Evolutionary conservation across 768 basidiomycete species (phyloP).

Genomic region (Lactarius psammicola): DNA sequence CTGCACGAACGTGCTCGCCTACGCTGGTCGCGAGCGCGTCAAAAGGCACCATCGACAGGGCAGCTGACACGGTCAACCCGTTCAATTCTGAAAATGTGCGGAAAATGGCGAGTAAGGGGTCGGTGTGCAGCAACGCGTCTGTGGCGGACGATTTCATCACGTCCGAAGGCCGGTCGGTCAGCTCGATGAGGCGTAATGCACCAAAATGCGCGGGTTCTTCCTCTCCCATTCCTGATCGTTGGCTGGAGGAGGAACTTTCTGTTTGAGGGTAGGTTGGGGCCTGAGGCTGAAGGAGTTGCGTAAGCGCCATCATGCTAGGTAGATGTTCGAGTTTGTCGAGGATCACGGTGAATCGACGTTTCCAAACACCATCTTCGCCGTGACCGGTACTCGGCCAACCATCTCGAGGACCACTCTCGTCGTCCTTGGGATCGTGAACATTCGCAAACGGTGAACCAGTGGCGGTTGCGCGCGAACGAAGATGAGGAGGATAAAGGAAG

Average conservation of each 20-base stretch:
- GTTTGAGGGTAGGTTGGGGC: slow-evolving; percentile 19
- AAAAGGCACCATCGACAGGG: slow-evolving; percentile 70
- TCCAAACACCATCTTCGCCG: slow-evolving; percentile 39
- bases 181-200: slow-evolving; percentile 84
- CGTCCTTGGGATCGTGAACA: slow-evolving; percentile 32
- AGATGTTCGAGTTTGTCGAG: slow-evolving; percentile 89
- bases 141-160: slow-evolving; percentile 65
- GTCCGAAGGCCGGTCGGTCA: slow-evolving; percentile 62
- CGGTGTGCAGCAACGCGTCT: slow-evolving; percentile 66
- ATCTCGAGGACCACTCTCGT: slow-evolving; percentile 4
- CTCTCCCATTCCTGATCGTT: not conserved
- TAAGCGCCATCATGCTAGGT: slow-evolving; percentile 85
- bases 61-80: slow-evolving; percentile 59
- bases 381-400: not conserved
- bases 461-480: slow-evolving; percentile 49
- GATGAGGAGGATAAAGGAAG: slow-evolving; percentile 62
- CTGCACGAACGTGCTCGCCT: slow-evolving; percentile 58
- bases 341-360: slow-evolving; percentile 74
- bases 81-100: slow-evolving; percentile 74
- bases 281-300: slow-evolving; percentile 68
- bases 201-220: not conserved
- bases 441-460: slow-evolving; percentile 49
- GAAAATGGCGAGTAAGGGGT: slow-evolving; percentile 72
- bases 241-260: slow-evolving; percentile 4
- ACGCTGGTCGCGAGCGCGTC: slow-evolving; percentile 74